phyloP scores from a whole-genome alignment of 2,329 filamentous ascomycete species.

The Tolypocladium guangdongense region DNA sequence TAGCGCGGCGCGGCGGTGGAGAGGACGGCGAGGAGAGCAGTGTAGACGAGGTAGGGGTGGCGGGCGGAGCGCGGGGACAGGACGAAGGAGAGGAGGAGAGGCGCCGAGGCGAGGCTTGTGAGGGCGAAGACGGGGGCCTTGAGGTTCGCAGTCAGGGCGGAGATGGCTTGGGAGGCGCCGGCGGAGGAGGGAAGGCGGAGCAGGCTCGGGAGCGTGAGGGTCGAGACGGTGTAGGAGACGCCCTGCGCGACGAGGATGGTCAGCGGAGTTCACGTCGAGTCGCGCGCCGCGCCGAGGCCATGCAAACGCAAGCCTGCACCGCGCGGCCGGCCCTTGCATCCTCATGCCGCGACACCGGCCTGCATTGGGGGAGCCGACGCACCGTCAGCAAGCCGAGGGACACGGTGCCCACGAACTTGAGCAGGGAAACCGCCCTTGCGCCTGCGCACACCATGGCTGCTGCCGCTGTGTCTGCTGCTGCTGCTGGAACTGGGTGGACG shows the following conservation, averaged over 20 bases:
- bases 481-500: not conserved
- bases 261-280: not conserved
- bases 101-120: conserved; percentile 55
- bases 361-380: conserved; percentile 24
- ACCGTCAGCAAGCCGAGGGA: conserved; percentile 83
- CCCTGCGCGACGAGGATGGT: conserved; percentile 43
- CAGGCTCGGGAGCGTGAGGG: conserved; percentile 68
- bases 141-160: conserved; percentile 52
- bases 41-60: conserved; percentile 89
- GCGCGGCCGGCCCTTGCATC: not conserved
- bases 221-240: conserved; percentile 74
- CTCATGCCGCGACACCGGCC: not conserved
- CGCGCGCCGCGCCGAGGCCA: not conserved
- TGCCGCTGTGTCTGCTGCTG: conserved; percentile 4
- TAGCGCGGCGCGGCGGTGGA: conserved; percentile 44
- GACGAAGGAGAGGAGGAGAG: conserved; percentile 67
- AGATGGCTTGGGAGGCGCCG: conserved; percentile 59
- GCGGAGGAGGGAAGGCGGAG: conserved; percentile 69
- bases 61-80: conserved; percentile 63
- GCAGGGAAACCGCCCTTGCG: conserved; percentile 46
- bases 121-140: conserved; percentile 56
- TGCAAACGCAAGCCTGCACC: not conserved
- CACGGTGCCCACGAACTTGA: conserved; percentile 89
- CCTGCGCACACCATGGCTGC: conserved; percentile 52
- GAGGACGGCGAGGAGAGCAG: conserved; percentile 55